These are phyloP conservation scores for Davidsoniella neocaledoniae DNA, from an alignment of 2,329 filamentous ascomycete species.

Conservation along the genomic window DNA sequence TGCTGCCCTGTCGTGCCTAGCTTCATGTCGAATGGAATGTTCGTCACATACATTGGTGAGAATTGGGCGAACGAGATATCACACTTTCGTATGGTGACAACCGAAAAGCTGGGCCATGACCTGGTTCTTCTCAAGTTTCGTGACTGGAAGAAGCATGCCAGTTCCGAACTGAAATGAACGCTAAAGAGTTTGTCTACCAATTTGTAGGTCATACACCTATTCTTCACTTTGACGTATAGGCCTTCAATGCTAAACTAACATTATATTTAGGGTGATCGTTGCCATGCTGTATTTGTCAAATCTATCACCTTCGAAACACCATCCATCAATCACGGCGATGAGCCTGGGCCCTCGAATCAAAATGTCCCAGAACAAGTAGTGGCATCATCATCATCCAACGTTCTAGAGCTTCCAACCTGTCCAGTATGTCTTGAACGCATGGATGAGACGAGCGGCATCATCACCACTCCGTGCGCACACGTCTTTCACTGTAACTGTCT, in stretches of 20 bases:
- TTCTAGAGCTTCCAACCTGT: slow-evolving; percentile 86
- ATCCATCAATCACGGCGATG: slow-evolving; percentile 16
- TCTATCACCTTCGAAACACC: slow-evolving; percentile 71
- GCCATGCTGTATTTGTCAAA: slow-evolving; percentile 87
- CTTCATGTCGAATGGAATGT: slow-evolving; percentile 80
- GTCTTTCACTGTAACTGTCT: slow-evolving; percentile 95
- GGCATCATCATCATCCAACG: slow-evolving; percentile 55
- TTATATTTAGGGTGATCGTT: slow-evolving; percentile 59
- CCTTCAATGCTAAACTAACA: slow-evolving; percentile 13
- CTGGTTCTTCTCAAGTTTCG: slow-evolving; percentile 93
- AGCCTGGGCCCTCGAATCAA: slow-evolving; percentile 19
- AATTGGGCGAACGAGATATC: slow-evolving; percentile 72
- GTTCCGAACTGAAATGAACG: slow-evolving; percentile 81
- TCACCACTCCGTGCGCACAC: slow-evolving; percentile 94
- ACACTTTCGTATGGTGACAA: slow-evolving; percentile 90
- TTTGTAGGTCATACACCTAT: slow-evolving; percentile 39
- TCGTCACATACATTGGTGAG: slow-evolving; percentile 82
- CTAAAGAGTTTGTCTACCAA: slow-evolving; percentile 81
- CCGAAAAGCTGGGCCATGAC: slow-evolving; percentile 74
- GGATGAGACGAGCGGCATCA: slow-evolving; percentile 88
- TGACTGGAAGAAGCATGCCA: slow-evolving; percentile 52
- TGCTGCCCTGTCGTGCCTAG: slow-evolving; percentile 91
- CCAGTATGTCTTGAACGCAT: slow-evolving; percentile 94
- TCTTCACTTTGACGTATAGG: not conserved
- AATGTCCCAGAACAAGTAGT: slow-evolving; percentile 41